A percentile compares a stretch with the other conserved stretches of the same genome.
phyloP scores from a whole-genome alignment of 805 yeast genomes.

The Teunomyces cretensis region DNA sequence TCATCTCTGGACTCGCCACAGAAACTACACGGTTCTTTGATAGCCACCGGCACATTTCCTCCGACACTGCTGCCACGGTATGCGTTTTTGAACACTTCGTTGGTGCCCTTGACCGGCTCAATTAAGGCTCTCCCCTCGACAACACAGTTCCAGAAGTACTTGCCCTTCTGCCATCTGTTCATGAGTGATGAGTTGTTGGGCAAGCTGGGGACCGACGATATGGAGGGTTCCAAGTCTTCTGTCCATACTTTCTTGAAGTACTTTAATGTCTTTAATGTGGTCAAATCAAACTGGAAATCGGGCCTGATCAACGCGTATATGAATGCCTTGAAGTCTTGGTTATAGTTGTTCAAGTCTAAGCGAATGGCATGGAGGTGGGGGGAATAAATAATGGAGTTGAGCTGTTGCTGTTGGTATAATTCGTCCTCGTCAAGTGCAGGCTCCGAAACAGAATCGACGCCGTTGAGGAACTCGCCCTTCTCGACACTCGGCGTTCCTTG shows the following conservation, averaged over 20 bases:
- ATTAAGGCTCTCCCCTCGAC: constrained; percentile 79
- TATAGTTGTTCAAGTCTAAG: constrained; percentile 45
- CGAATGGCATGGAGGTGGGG: constrained; percentile 39
- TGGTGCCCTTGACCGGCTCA: constrained; percentile 83
- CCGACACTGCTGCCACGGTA: constrained; percentile 22
- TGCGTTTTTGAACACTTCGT: constrained; percentile 62
- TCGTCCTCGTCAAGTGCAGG: background rate
- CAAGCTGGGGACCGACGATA: constrained; percentile 31
- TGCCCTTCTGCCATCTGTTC: constrained; percentile 43
- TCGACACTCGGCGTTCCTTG: constrained; percentile 9
- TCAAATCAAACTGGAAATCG: constrained; percentile 36
- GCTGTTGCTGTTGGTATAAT: constrained; percentile 15
- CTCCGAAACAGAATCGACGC: background rate
- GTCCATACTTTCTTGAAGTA: constrained; percentile 63
- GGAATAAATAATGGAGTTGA: constrained; percentile 27
- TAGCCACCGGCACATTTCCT: constrained; percentile 60
- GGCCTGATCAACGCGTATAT: constrained; percentile 32
- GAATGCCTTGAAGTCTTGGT: constrained; percentile 44
- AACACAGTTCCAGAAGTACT: constrained; percentile 59
- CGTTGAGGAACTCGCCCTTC: background rate
- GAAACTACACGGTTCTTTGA: constrained; percentile 71
- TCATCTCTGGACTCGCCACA: constrained; percentile 81
- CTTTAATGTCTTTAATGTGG: constrained; percentile 48
- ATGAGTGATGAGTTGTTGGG: constrained; percentile 55
- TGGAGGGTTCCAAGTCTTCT: constrained; percentile 69